phyloP scores from a whole-genome alignment of 495 filamentous ascomycete species.

The Neurospora tetraspora region DNA sequence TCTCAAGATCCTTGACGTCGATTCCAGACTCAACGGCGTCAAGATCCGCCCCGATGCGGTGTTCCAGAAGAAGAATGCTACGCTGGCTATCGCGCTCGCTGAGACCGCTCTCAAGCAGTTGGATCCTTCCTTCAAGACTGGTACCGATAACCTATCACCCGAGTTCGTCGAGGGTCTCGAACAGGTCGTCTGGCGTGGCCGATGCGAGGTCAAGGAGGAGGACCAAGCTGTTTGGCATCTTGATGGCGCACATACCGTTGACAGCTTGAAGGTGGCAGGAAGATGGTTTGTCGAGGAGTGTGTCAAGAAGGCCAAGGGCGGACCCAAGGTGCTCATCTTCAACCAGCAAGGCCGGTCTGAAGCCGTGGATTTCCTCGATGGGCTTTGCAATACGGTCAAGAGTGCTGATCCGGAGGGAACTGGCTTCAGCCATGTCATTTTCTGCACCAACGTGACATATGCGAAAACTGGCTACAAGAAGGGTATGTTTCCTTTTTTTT shows the following conservation, averaged over 20 bases:
- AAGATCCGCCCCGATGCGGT: conserved; percentile 64
- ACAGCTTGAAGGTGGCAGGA: conserved; percentile 70
- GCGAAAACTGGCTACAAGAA: conserved; percentile 55
- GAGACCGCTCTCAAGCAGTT: conserved; percentile 45
- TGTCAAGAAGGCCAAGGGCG: conserved; percentile 22
- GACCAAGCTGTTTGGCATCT: conserved; percentile 71
- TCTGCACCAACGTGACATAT: conserved; percentile 84
- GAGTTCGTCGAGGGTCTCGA: conserved; percentile 70
- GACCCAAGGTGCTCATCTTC: conserved; percentile 69
- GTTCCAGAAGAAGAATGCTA: conserved; percentile 84
- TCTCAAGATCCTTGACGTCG: conserved; percentile 50
- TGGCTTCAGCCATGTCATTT: conserved; percentile 71
- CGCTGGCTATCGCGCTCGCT: conserved; percentile 67
- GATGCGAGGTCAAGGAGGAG: conserved; percentile 70
- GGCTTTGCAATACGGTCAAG: conserved; percentile 47
- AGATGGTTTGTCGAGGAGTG: conserved; percentile 61
- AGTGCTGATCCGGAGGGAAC: conserved; percentile 26
- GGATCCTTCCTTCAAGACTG: conserved; percentile 21
- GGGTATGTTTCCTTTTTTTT: conserved; percentile 14
- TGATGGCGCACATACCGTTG: conserved; percentile 84
- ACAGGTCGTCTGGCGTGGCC: conserved; percentile 63
- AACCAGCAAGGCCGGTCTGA: conserved; percentile 89
- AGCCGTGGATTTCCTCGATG: conserved; percentile 57
- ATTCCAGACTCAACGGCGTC: conserved; percentile 55
- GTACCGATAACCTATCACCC: conserved; percentile 38